Conservation (phyloP, 2,329 filamentous ascomycete genomes). For the Exophiala oligosperma region DNA sequence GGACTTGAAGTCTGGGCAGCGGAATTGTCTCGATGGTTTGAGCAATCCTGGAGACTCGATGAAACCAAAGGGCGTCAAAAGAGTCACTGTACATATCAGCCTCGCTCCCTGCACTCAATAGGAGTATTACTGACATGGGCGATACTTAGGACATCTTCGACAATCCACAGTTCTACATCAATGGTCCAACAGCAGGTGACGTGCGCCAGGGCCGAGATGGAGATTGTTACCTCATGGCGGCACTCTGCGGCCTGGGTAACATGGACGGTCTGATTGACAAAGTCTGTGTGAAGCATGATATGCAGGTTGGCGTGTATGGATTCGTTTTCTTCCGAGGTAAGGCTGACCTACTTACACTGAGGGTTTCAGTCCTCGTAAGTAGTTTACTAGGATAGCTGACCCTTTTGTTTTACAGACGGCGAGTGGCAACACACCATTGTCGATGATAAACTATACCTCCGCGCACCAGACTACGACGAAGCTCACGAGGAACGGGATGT, state of each 20-base stretch:
- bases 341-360: conserved; percentile 1
- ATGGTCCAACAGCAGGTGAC: conserved; percentile 74
- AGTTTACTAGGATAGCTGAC: too few relatives aligned
- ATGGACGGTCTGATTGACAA: conserved; percentile 70
- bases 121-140: conserved; percentile 6
- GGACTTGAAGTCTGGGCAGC: conserved; percentile 63
- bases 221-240: conserved; percentile 85
- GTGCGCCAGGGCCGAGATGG: conserved; percentile 76
- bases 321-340: conserved; percentile 75
- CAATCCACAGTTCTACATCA: conserved; percentile 72
- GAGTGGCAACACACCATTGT: conserved; percentile 92
- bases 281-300: conserved; percentile 71
- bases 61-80: conserved; percentile 70
- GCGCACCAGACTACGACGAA: conserved; percentile 78
- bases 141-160: conserved; percentile 71
- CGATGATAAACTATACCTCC: conserved; percentile 86
- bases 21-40: conserved; percentile 55
- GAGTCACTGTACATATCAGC: conserved; percentile 55
- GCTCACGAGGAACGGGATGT: conserved; percentile 71
- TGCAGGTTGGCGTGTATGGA: conserved; percentile 76
- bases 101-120: too few relatives aligned
- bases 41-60: conserved; percentile 39
- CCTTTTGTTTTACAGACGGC: conserved; percentile 56
- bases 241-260: conserved; percentile 73
- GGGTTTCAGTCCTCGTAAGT: neutral